phyloP scores from a whole-genome alignment of 257 asterid genomes.

The Solanum chiquidenum region DNA sequence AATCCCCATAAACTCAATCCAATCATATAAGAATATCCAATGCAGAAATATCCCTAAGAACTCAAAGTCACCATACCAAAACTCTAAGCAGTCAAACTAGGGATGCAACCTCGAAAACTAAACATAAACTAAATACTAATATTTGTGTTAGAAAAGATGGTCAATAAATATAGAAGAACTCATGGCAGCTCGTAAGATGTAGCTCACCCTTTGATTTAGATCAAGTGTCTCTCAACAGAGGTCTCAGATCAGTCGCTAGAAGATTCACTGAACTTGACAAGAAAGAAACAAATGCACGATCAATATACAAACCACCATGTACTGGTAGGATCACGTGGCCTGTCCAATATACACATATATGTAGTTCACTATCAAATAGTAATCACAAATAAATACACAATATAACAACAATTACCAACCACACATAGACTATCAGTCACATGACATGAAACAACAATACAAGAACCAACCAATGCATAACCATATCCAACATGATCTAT shows the following conservation, averaged over 20 bases:
- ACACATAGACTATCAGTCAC: background rate
- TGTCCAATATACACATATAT: background rate
- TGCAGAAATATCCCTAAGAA: background rate
- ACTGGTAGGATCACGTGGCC: background rate
- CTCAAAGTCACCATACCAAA: background rate
- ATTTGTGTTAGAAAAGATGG: background rate
- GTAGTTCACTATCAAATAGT: background rate
- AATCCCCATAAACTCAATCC: background rate
- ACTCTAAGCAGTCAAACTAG: no score
- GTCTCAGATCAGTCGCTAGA: background rate
- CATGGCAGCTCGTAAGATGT: background rate
- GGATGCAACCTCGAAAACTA: no score
- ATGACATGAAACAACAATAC: background rate
- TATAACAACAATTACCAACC: background rate
- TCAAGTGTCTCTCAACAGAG: background rate
- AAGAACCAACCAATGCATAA: background rate
- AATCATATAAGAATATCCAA: background rate
- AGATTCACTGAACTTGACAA: background rate
- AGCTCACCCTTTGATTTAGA: background rate
- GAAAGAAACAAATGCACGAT: background rate
- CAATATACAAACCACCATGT: background rate
- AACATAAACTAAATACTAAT: background rate
- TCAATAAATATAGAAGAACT: background rate
- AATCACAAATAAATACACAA: background rate
- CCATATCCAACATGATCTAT: background rate